Conservation (phyloP, 208 protist species). For the Acanthamoeba divionensis region DNA sequence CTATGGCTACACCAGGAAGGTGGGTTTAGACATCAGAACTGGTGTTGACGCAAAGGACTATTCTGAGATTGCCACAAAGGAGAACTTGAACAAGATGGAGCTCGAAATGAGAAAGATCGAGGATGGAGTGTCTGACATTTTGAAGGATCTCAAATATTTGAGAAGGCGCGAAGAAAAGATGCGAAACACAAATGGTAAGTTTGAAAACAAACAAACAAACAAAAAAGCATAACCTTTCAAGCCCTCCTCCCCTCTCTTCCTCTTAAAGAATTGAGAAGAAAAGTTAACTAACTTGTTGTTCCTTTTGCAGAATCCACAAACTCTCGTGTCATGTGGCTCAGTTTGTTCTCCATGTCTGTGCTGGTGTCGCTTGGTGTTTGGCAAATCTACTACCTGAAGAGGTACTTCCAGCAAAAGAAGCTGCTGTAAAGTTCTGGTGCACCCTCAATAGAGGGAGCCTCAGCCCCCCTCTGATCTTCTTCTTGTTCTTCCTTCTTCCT, state of each 20-base stretch:
- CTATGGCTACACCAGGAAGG: neutral
- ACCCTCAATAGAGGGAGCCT: too few species aligned
- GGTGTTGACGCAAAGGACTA: slow-evolving; percentile 43
- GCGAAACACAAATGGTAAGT: slow-evolving; percentile 38
- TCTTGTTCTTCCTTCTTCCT: too few species aligned
- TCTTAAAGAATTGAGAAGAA: too few species aligned
- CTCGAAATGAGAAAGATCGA: slow-evolving; percentile 36
- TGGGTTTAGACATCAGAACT: neutral
- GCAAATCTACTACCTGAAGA: slow-evolving; percentile 66
- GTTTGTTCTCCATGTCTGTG: slow-evolving; percentile 40
- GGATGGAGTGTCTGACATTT: slow-evolving; percentile 7
- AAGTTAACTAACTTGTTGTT: too few species aligned
- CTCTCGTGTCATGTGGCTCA: slow-evolving; percentile 58
- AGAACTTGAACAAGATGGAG: slow-evolving; percentile 35
- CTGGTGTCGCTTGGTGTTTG: slow-evolving; percentile 56
- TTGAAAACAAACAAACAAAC: neutral
- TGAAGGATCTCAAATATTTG: slow-evolving; percentile 56
- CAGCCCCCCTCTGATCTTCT: too few species aligned
- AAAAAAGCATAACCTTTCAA: too few species aligned
- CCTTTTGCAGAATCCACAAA: slow-evolving; percentile 33
- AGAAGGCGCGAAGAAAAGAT: slow-evolving; percentile 17
- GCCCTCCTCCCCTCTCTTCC: too few species aligned
- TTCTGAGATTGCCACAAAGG: neutral
- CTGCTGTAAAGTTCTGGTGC: slow-evolving; percentile 38
- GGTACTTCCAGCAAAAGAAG: slow-evolving; percentile 68